These are phyloP conservation scores for Pythium diclinum DNA, from an alignment of 352 stramenopile species.

Conservation along the genomic window DNA sequence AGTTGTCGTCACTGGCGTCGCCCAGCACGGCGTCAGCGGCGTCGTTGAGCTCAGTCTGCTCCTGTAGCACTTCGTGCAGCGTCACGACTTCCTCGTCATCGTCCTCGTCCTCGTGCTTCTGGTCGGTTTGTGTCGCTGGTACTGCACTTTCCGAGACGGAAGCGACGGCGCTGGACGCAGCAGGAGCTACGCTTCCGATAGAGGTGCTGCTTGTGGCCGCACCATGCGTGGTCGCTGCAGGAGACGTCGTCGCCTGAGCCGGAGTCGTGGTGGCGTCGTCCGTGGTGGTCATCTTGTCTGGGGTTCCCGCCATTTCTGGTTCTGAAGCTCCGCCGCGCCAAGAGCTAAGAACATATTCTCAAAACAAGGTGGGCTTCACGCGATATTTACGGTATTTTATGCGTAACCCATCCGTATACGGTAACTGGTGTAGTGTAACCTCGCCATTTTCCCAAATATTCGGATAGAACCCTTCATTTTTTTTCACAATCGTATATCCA, in stretches of 20 bases:
- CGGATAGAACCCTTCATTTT: not conserved
- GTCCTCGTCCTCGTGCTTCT: constrained; percentile 26
- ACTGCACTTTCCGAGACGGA: not conserved
- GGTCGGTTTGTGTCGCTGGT: not conserved
- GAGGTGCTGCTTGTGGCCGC: not conserved
- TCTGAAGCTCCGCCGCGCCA: not conserved
- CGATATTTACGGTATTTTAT: not conserved
- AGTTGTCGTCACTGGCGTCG: constrained; percentile 54
- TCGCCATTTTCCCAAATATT: not conserved
- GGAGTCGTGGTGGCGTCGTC: not conserved
- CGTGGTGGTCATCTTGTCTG: not conserved
- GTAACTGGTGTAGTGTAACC: not conserved
- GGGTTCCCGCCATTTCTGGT: constrained; percentile 16
- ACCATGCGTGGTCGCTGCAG: not conserved
- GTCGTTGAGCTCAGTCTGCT: constrained; percentile 55
- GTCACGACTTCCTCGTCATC: constrained; percentile 56
- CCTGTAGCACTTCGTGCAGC: constrained; percentile 54
- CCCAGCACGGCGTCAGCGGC: constrained; percentile 59
- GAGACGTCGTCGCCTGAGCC: not conserved
- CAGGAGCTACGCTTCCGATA: not conserved
- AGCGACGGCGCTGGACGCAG: not conserved
- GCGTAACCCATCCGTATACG: no score
- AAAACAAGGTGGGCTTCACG: not conserved
- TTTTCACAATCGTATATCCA: not conserved
- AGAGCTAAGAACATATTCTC: not conserved